Percentiles rank a stretch among this genome's conserved stretches.
phyloP scores from a whole-genome alignment of 345 rosid species.

The Arabidopsis arenosa region DNA sequence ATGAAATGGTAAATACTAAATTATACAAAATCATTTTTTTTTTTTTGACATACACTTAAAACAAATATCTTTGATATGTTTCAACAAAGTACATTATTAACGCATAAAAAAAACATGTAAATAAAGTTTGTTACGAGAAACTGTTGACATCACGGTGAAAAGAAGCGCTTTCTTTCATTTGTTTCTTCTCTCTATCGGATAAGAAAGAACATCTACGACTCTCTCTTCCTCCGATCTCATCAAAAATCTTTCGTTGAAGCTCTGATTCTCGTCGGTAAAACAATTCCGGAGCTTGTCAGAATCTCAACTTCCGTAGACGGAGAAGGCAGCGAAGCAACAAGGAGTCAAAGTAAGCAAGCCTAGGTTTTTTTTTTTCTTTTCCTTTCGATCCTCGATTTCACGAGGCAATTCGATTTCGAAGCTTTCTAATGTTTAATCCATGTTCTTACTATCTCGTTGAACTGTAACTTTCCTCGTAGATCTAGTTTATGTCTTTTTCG shows the following conservation, averaged over 20 bases:
- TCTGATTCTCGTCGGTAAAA: neutral
- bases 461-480: constrained; percentile 38
- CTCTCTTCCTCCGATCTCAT: constrained; percentile 39
- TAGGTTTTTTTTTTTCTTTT: constrained; percentile 19
- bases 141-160: constrained; percentile 6
- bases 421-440: constrained; percentile 17
- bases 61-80: neutral
- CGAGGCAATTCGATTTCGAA: constrained; percentile 24
- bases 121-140: constrained; percentile 23
- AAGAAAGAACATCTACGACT: constrained; percentile 36
- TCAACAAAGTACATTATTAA: neutral
- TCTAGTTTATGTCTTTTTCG: constrained; percentile 34
- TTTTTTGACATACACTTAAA: neutral
- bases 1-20: neutral
- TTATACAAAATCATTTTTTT: neutral
- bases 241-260: constrained; percentile 3
- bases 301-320: constrained; percentile 19
- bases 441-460: constrained; percentile 11
- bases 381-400: constrained; percentile 39
- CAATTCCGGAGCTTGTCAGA: neutral
- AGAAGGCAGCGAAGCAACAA: constrained; percentile 6
- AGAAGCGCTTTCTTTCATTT: neutral
- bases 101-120: neutral
- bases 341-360: constrained; percentile 46
- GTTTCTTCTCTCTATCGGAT: constrained; percentile 25